Evolutionary conservation across 352 stramenopile genomes (phyloP), one percentile per base, ranked within the genome.

Genomic region (Phytophthora europaea): DNA sequence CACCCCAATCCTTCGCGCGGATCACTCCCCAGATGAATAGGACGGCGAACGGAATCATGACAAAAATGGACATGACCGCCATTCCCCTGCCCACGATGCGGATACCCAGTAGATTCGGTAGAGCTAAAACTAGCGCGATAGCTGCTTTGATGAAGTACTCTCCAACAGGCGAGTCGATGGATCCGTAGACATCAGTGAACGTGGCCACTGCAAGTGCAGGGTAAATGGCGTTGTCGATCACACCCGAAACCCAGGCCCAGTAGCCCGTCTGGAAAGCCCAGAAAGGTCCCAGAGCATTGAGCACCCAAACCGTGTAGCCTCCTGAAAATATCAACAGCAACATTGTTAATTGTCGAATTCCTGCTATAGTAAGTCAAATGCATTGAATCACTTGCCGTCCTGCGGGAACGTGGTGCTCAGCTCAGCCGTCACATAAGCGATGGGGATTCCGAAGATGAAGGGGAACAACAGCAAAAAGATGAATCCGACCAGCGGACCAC

Each of bases 181-280:
- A 73, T 15, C 77, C 79, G 33, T 77, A 85, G 31, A 76, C 76
- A 34, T 88, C 76, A 16, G 73, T 82, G 56, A 90, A 81, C 48
- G 70, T 80, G 6, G 76, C 70, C 47, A 90, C 77, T 26, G 81
- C 76, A 12, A 98, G 80, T 23, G 94, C 87, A 6, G 95, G 94
- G 78, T 98, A 99, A 59, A 99, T 90, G 13, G 94, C 89, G 77
- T 98, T 98, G 82, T 98, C 94, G 48, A 94, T 93, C 13, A 94
- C 92, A 53, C 94, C 94, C 3, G 83, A 89, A 34, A 98, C 79
- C 94, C 94, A 98, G 18, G 79, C 85, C 69, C 85, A 84, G 65
- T 92, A 93, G 22, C 88, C 89, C 28, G 87, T 85, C 72, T 94
- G 87, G 63, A 93, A 96, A 8, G 75, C 89, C 89, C 88, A 95